phyloP scores from a whole-genome alignment of 2,329 filamentous ascomycete species.

The Penicillium nordicum region DNA sequence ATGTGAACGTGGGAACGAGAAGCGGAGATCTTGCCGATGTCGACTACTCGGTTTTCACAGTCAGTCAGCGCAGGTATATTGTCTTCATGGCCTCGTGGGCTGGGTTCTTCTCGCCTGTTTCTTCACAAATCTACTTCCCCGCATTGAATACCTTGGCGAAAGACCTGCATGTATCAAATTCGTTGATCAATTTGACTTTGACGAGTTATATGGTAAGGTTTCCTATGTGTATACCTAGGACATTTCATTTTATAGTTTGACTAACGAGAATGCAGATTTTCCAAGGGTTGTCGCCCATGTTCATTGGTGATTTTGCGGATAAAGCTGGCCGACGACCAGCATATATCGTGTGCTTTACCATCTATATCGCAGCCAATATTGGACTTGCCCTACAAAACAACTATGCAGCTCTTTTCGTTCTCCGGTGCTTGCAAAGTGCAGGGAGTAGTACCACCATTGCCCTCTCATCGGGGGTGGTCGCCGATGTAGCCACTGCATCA shows the following conservation, averaged over 20 bases:
- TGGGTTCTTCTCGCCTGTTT: constrained; percentile 46
- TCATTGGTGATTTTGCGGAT: constrained; percentile 52
- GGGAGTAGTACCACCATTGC: constrained; percentile 43
- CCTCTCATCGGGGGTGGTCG: constrained; percentile 39
- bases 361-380: constrained; percentile 42
- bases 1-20: constrained; percentile 8
- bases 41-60: constrained; percentile 34
- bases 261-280: constrained; percentile 39
- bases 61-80: constrained; percentile 27
- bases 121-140: constrained; percentile 46
- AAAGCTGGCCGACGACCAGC: constrained; percentile 50
- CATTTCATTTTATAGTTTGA: not conserved
- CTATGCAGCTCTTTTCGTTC: constrained; percentile 38
- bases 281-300: constrained; percentile 53
- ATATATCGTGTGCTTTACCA: constrained; percentile 53
- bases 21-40: constrained; percentile 14
- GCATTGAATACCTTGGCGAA: constrained; percentile 34
- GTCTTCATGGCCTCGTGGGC: constrained; percentile 31
- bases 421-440: constrained; percentile 41
- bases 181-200: constrained; percentile 26
- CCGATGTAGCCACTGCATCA: constrained; percentile 38
- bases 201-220: constrained; percentile 27
- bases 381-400: constrained; percentile 39
- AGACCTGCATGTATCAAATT: constrained; percentile 29
- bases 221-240: not conserved